Percentiles rank a stretch among this genome's conserved stretches.
These are phyloP conservation scores for Dysphania ambrosioides DNA, from an alignment of 148 eudicot species.

Conservation along the genomic window DNA sequence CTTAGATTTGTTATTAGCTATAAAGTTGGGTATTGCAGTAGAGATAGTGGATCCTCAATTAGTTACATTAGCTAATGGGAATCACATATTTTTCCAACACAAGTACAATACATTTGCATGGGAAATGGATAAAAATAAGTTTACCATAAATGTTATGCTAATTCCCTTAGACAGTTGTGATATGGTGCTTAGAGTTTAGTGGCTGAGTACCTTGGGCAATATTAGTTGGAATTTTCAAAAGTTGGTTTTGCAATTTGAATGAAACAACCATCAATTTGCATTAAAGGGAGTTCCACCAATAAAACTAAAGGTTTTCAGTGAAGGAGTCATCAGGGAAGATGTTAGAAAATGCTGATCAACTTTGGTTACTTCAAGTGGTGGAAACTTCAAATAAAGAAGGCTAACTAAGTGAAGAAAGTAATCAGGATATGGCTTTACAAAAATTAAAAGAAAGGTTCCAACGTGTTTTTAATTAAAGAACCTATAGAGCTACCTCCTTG, in stretches of 20 bases:
- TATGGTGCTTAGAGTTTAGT: not conserved
- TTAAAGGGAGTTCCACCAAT: not conserved
- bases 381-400: no score
- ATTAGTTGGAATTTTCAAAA: not conserved
- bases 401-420: no score
- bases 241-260: not conserved
- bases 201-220: not conserved
- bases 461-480: no score
- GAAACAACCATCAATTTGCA: not conserved
- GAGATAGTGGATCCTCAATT: not conserved
- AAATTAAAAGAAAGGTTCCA: no score
- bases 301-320: not conserved
- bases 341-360: not conserved
- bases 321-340: not conserved
- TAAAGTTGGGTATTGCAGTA: not conserved
- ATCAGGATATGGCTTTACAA: no score
- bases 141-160: not conserved
- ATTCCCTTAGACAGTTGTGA: not conserved
- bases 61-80: not conserved
- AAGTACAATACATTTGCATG: not conserved
- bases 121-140: not conserved
- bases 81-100: not conserved
- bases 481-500: no score
- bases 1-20: not conserved
- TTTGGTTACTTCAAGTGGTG: not conserved